Evolutionary conservation across 2,329 filamentous ascomycete species (phyloP), one percentile per base, ranked within the genome.

Genomic region (Annulohypoxylon truncatum): DNA sequence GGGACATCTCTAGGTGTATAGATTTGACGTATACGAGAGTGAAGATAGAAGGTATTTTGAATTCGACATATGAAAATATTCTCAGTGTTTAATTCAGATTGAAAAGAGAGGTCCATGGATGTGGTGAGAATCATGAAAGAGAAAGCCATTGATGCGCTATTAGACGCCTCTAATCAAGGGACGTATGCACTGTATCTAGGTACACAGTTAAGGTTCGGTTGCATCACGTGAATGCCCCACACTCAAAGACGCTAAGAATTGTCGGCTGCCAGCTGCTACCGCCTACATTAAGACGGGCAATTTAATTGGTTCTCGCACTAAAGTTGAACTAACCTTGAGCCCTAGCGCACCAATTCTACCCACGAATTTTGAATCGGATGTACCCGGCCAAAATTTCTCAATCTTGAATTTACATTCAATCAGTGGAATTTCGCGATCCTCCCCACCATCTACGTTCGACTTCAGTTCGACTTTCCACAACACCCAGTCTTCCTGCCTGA

Each of bases 321-420:
- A 61, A 26, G 29, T 26, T 50, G 58, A 69, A 62, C 53, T 61
- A 61, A 65, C 40, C 38, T 26, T 53, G 58, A 71, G 68, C 68
- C 68, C 68, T 71, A 71, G 68, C 68, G 63, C 68, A 68, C 59
- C 40, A 62, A 69, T 66, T 66, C 67, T 31, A 66, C 69, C 67
- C 69, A 71, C 69, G 69, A 71, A 71, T 68, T 70, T 70, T 70
- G 48, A 64, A 63, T 64, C 64, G 67, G 64, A 60, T 67, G 69
- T 61, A 65, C 61, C 72, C 73, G 73, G 64, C 72, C 72, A 74
- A 76, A 76, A 75, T 74, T 74, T 76, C 73, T 76, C 73, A 69
- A 42, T 44, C 61, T 67, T 70, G 64, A 71, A 74, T 64, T 71
- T 72, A 26, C 22, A 48, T 28, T 46, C 22, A 24, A 46, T 46